phyloP scores from a whole-genome alignment of 1,284 basidiomycete species.

The Sphagnurus paluster region DNA sequence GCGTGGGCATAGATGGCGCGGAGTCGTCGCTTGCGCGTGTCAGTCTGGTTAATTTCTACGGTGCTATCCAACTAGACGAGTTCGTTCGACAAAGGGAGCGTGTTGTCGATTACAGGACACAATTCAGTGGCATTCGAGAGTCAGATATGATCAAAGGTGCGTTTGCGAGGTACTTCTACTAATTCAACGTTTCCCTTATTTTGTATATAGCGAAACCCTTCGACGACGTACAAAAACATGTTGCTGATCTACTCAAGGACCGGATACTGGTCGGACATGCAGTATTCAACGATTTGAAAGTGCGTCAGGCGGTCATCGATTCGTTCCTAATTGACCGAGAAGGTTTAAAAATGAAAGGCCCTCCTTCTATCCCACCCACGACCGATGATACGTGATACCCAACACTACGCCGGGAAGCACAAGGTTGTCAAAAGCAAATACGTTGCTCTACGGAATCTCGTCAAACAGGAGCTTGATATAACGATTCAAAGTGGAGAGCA shows the following conservation, averaged over 20 bases:
- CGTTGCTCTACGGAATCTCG: conserved; percentile 82
- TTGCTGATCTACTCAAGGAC: conserved; percentile 79
- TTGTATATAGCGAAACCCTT: conserved; percentile 70
- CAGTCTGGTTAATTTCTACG: conserved; percentile 90
- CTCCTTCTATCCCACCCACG: conserved; percentile 90
- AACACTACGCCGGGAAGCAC: conserved; percentile 59
- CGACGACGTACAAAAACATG: conserved; percentile 77
- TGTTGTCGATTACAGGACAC: conserved; percentile 93
- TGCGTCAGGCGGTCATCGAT: conserved; percentile 24
- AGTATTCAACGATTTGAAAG: conserved; percentile 89
- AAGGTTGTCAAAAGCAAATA: conserved; percentile 60
- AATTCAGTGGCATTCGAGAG: conserved; percentile 85
- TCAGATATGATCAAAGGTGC: conserved; percentile 73
- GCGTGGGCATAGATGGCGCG: conserved; percentile 79
- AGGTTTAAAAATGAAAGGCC: conserved; percentile 46
- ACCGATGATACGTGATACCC: conserved; percentile 81
- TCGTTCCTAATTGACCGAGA: not conserved
- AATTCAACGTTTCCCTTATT: not conserved
- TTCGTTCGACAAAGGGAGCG: conserved; percentile 88
- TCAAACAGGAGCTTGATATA: conserved; percentile 79
- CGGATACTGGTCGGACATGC: conserved; percentile 93
- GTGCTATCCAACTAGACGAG: conserved; percentile 78
- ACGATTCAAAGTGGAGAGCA: conserved; percentile 90
- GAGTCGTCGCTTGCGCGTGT: conserved; percentile 90
- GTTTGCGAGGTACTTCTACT: conserved; percentile 17